These are phyloP conservation scores for Coprinopsis strossmayeri DNA, from an alignment of 768 basidiomycete genomes.

Conservation along the genomic window DNA sequence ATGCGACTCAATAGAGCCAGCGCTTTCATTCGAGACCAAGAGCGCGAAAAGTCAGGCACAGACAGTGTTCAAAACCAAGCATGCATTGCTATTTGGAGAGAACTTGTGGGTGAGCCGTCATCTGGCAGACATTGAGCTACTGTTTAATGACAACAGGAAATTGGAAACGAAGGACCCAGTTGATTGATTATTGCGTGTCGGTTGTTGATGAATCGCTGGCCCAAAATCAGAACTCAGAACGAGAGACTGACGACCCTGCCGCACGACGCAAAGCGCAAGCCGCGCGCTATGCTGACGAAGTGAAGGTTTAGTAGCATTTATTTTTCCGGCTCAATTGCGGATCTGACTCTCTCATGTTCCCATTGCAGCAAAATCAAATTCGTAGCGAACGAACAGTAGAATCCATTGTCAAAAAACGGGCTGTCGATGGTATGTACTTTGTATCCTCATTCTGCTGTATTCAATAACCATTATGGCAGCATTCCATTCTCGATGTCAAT, in stretches of 20 bases:
- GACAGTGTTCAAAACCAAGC: conserved; percentile 66
- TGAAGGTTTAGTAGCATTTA: conserved; percentile 47
- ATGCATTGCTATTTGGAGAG: conserved; percentile 71
- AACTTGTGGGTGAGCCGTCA: conserved; percentile 53
- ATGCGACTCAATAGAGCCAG: conserved; percentile 78
- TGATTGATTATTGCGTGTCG: conserved; percentile 69
- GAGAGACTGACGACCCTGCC: conserved; percentile 35
- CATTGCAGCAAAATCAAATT: conserved; percentile 58
- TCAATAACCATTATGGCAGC: conserved; percentile 49
- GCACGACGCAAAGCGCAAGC: conserved; percentile 47
- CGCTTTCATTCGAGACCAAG: conserved; percentile 68
- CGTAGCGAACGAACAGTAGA: conserved; percentile 72
- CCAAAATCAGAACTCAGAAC: conserved; percentile 46
- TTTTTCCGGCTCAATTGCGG: background rate
- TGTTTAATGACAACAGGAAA: conserved; percentile 30
- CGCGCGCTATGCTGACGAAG: conserved; percentile 56
- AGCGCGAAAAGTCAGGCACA: conserved; percentile 39
- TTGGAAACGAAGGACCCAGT: conserved; percentile 68
- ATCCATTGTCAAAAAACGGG: conserved; percentile 61
- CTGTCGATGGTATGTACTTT: conserved; percentile 51
- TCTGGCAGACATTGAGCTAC: background rate
- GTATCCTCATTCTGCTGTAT: background rate
- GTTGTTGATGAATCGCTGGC: conserved; percentile 60
- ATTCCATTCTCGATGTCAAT: conserved; percentile 73
- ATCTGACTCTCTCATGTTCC: background rate